A percentile compares a stretch with the other conserved stretches of the same genome.
Conservation (phyloP, 2,329 filamentous ascomycete genomes). For the Tolypocladium paradoxum region DNA sequence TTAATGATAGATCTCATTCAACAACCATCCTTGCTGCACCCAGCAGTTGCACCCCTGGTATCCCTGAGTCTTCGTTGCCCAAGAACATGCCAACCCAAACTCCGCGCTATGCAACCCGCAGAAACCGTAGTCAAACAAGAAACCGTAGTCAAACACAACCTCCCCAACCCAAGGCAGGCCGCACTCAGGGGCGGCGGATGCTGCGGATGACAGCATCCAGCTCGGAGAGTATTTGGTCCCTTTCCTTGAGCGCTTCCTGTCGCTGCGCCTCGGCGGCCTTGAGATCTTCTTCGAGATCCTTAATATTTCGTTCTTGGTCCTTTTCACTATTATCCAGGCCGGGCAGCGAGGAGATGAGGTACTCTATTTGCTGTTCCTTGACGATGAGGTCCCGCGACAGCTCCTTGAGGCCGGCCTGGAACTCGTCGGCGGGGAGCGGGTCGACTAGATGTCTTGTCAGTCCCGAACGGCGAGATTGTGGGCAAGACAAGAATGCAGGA, state of each 20-base stretch:
- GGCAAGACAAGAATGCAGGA: background rate
- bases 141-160: background rate
- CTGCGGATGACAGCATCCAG: slow-evolving; percentile 51
- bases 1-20: background rate
- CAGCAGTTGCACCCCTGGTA: background rate
- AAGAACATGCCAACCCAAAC: slow-evolving; percentile 8
- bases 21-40: background rate
- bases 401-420: slow-evolving; percentile 58
- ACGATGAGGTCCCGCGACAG: slow-evolving; percentile 65
- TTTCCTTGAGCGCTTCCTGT: slow-evolving; percentile 52
- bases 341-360: slow-evolving; percentile 62
- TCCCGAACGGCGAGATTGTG: background rate
- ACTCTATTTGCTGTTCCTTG: slow-evolving; percentile 76
- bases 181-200: slow-evolving; percentile 44
- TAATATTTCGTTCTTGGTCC: slow-evolving; percentile 60
- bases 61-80: background rate
- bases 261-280: slow-evolving; percentile 52
- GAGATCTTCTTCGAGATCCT: slow-evolving; percentile 54
- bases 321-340: slow-evolving; percentile 69
- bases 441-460: slow-evolving; percentile 34
- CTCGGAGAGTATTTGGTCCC: slow-evolving; percentile 47
- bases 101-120: slow-evolving; percentile 14
- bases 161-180: slow-evolving; percentile 1
- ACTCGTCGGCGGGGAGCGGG: slow-evolving; percentile 51
- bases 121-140: background rate